Conservation (phyloP, 1,284 basidiomycete species). For the Melampsora americana region DNA sequence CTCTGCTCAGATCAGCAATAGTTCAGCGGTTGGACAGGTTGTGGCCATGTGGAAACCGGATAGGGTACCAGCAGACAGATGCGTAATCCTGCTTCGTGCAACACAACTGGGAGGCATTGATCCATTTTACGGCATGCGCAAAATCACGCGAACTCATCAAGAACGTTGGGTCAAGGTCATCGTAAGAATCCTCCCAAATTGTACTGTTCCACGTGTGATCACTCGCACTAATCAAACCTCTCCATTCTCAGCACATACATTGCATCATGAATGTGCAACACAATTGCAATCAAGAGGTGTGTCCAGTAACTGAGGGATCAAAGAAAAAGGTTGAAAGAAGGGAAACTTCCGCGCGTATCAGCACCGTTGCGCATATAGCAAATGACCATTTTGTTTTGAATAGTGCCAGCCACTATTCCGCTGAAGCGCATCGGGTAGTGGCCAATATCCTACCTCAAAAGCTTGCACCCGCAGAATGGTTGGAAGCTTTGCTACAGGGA, state of each 20-base stretch:
- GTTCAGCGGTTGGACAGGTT: background rate
- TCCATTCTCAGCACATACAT: background rate
- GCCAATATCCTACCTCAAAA: background rate
- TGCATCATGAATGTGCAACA: background rate
- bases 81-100: background rate
- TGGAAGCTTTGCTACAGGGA: no score
- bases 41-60: background rate
- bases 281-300: background rate
- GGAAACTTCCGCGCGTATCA: no score
- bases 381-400: background rate
- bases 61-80: background rate
- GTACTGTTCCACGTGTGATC: background rate
- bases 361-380: no score
- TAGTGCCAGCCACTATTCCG: background rate
- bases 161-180: no score
- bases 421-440: background rate
- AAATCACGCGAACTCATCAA: background rate
- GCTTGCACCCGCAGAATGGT: no score
- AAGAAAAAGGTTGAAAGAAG: no score
- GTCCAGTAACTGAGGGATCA: no score
- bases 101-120: background rate
- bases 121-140: background rate
- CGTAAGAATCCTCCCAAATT: background rate
- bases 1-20: background rate
- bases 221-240: background rate